Conservation (phyloP, 108 stramenopile species). For the Nitzschia palea region DNA sequence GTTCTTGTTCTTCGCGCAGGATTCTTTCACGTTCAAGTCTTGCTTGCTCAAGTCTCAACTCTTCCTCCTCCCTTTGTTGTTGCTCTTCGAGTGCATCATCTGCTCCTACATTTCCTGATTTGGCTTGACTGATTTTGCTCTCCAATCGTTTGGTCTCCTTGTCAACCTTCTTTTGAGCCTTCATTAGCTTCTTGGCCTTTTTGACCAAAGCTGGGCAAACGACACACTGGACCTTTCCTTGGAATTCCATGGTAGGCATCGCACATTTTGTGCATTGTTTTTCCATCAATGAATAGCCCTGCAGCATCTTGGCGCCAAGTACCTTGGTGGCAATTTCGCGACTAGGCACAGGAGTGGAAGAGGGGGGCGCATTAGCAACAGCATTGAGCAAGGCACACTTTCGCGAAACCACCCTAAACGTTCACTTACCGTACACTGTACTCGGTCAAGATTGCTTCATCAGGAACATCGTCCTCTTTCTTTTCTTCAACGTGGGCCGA, state of each 20-base stretch:
- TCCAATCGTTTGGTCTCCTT: constrained; percentile 3
- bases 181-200: constrained; percentile 41
- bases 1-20: constrained; percentile 1
- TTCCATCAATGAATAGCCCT: constrained; percentile 49
- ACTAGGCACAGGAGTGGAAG: no score
- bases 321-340: constrained; percentile 62
- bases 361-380: no score
- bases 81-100: constrained; percentile 6
- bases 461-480: constrained; percentile 8
- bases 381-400: constrained; percentile 2
- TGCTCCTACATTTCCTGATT: constrained; percentile 3
- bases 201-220: constrained; percentile 52
- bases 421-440: constrained; percentile 28
- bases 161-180: constrained; percentile 13
- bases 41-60: no score
- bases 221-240: constrained; percentile 38
- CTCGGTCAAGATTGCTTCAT: neutral
- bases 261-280: constrained; percentile 41
- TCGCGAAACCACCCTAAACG: neutral
- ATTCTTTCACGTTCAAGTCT: neutral
- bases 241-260: constrained; percentile 54
- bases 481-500: constrained; percentile 5
- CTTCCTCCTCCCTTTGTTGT: neutral
- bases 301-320: constrained; percentile 56
- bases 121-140: neutral